A percentile compares a stretch with the other conserved stretches of the same genome.
phyloP scores from a whole-genome alignment of 305 asterid species.

The Solanum chacoense region DNA sequence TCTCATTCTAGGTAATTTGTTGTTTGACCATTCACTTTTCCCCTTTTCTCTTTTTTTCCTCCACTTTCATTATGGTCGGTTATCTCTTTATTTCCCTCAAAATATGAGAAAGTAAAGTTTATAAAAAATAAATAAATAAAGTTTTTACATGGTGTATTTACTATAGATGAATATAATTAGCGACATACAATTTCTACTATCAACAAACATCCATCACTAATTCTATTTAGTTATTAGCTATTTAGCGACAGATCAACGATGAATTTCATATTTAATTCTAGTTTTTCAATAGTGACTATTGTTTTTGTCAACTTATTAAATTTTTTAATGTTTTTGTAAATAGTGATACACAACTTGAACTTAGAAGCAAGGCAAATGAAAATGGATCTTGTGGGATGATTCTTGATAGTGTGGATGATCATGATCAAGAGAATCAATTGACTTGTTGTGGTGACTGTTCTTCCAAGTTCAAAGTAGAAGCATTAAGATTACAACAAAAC shows the following conservation, averaged over 20 bases:
- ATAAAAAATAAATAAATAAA: not conserved
- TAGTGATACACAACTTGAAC: constrained; percentile 25
- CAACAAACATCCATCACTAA: not conserved
- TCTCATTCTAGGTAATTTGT: constrained; percentile 1
- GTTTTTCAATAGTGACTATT: not conserved
- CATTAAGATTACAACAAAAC: constrained; percentile 12
- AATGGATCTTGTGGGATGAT: constrained; percentile 14
- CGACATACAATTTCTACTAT: not conserved
- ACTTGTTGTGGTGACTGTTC: constrained; percentile 39
- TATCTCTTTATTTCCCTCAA: not conserved
- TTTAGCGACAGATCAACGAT: not conserved
- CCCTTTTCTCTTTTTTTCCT: not conserved
- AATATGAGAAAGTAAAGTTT: not conserved
- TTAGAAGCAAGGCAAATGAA: constrained; percentile 13
- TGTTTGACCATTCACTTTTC: not conserved
- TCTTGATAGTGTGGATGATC: constrained; percentile 11
- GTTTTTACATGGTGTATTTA: not conserved
- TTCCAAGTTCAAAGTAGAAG: constrained; percentile 34
- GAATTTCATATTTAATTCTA: not conserved
- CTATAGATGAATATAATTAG: not conserved
- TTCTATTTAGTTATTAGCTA: not conserved
- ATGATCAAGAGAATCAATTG: constrained; percentile 15
- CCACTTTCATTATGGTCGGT: not conserved
- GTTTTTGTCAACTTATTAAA: not conserved
- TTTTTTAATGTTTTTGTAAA: not conserved